These are phyloP conservation scores for Apiotrichum sp. DNA, from an alignment of 1,284 basidiomycete species.

Conservation along the genomic window DNA sequence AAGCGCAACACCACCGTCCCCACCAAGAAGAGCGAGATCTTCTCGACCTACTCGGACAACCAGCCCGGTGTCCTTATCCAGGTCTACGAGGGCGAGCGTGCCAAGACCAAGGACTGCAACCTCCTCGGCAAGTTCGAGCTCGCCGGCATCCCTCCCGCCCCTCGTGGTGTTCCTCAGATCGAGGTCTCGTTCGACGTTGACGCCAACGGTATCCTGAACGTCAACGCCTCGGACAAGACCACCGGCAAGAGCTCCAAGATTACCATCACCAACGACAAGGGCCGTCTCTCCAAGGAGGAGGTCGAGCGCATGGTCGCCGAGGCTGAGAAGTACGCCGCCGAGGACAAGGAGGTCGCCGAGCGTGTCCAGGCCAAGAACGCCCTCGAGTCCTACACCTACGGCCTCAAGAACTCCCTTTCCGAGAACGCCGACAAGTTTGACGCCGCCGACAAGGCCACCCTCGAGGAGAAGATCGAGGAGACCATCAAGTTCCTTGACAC, in stretches of 20 bases:
- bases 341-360: conserved; percentile 49
- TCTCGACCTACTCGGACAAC: conserved; percentile 99
- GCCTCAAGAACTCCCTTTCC: conserved; percentile 82
- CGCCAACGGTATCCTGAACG: conserved; percentile 96
- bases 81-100: conserved; percentile 98
- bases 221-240: conserved; percentile 87
- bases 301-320: conserved; percentile 95
- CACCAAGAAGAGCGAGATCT: conserved; percentile 95
- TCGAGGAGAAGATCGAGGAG: conserved; percentile 77
- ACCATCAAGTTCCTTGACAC: conserved; percentile 91
- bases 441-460: conserved; percentile 76
- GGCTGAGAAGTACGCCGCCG: conserved; percentile 66
- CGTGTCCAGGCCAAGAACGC: conserved; percentile 69
- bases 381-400: conserved; percentile 80
- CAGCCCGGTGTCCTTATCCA: conserved; percentile 98
- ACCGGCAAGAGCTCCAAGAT: conserved; percentile 75
- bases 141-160: conserved; percentile 93
- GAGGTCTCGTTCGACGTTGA: conserved; percentile 99
- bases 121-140: conserved; percentile 98
- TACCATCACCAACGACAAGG: conserved; percentile 98
- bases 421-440: conserved; percentile 86
- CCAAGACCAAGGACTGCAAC: conserved; percentile 99
- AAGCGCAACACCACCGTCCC: conserved; percentile 96
- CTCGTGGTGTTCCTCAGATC: conserved; percentile 96
- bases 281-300: conserved; percentile 95